Percentiles rank a stretch among this genome's conserved stretches.
These are phyloP conservation scores for Garcia nutans DNA, from an alignment of 345 rosid species.

Conservation along the genomic window DNA sequence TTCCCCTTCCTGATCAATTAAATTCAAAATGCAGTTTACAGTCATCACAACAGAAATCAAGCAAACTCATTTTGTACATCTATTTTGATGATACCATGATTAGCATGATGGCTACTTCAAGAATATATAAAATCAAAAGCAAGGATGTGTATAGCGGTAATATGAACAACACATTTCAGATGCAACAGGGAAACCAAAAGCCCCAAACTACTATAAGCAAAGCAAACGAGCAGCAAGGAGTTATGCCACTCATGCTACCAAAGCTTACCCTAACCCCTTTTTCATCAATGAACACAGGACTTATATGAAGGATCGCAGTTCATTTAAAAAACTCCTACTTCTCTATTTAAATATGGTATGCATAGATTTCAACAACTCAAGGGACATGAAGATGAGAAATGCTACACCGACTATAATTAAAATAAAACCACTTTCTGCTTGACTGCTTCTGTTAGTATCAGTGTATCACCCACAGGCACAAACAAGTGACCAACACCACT, in stretches of 20 bases:
- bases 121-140: not conserved
- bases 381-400: no score
- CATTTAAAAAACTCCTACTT: no score
- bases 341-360: no score
- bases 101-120: not conserved
- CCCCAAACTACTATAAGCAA: not conserved
- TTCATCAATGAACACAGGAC: no score
- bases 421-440: not conserved
- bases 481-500: not conserved
- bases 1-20: constrained; percentile 47
- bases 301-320: no score
- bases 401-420: no score
- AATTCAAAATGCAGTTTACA: not conserved
- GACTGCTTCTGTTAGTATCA: not conserved
- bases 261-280: no score
- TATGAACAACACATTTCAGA: not conserved
- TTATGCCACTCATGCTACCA: no score
- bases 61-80: not conserved
- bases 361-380: no score
- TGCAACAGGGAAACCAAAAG: not conserved
- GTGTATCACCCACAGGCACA: not conserved
- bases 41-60: not conserved
- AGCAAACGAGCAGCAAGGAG: no score
- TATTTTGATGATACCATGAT: not conserved
- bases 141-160: not conserved